Conservation (phyloP, 2,329 filamentous ascomycete species). For the Pestalotiopsis sp. region DNA sequence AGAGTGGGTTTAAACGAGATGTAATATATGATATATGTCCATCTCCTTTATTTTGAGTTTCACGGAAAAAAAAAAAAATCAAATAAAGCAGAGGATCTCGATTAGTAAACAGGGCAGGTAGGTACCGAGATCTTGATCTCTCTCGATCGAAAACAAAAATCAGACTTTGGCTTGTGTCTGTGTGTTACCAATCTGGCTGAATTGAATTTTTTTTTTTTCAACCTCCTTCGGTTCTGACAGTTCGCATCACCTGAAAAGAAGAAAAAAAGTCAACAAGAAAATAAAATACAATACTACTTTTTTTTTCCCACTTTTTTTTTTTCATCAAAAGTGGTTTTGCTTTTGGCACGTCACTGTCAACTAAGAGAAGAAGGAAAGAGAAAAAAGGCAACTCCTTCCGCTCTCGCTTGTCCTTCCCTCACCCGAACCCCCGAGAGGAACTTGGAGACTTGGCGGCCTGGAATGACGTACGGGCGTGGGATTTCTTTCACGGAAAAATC, state of each 20-base stretch:
- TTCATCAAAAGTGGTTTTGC: not conserved
- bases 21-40: not conserved
- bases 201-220: not conserved
- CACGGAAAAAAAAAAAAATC: too few relatives aligned
- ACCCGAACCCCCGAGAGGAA: not conserved
- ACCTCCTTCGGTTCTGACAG: not conserved
- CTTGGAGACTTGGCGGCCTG: not conserved
- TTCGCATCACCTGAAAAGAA: not conserved
- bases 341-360: not conserved
- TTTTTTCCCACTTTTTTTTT: not conserved
- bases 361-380: not conserved
- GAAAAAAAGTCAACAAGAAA: not conserved
- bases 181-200: not conserved
- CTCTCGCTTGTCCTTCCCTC: too few relatives aligned
- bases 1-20: not conserved
- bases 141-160: not conserved
- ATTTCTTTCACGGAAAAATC: too few relatives aligned
- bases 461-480: too few relatives aligned
- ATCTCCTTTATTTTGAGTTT: not conserved
- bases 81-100: too few relatives aligned
- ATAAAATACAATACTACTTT: not conserved
- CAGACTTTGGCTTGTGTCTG: not conserved
- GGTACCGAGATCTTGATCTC: not conserved
- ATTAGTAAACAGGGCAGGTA: not conserved
- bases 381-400: not conserved